Evolutionary conservation across 495 filamentous ascomycete genomes (phyloP), one percentile per base, ranked within the genome.

Genomic region (Aspergillus sclerotioniger): DNA sequence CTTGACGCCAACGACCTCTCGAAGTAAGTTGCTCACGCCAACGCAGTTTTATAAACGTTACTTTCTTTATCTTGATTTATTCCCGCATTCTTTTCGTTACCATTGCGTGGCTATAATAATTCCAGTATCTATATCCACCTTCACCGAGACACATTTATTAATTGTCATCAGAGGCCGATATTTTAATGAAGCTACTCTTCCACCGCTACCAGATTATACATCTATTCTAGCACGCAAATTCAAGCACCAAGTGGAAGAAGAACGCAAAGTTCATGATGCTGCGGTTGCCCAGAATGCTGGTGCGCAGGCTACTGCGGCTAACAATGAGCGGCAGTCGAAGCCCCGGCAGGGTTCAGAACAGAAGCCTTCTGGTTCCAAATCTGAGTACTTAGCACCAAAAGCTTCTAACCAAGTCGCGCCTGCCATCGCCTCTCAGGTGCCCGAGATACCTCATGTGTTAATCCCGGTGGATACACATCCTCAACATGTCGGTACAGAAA

Each of bases 1-100:
- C 80, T 96, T 43, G 82, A 90, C 57, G 82, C 81, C 58, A 87
- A 85, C 72, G 87, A 92, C 62, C 84, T 96, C 54, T 64, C 84
- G 53, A 85, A 86, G 92, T 96, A 85, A 74, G 88, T 83, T 29
- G 25, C 66, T 51, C 20, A 29, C 12, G 3, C 31, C 16, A 35
- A 9, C 8, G 17, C 21, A n/a, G 31, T 51, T 46, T 52, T 54
- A 56, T n/a, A 44, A 58, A 61, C 61, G 12, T 61, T 64, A 61
- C 59, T 68, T 82, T 33, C 46, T 21, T 55, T 68, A 54, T 20
- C 29, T 17, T 33, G 48, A 15, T 51, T 53, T 46, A 53, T 59
- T 39, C 60, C 62, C 61, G 61, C 61, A 63, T 62, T 69, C 37
- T 51, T 55, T 61, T 49, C 61, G n/a, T n/a, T n/a, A 41, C 56